Evolutionary conservation across 306 rosid genomes (phyloP).

Genomic region (Acacia crassicarpa): DNA sequence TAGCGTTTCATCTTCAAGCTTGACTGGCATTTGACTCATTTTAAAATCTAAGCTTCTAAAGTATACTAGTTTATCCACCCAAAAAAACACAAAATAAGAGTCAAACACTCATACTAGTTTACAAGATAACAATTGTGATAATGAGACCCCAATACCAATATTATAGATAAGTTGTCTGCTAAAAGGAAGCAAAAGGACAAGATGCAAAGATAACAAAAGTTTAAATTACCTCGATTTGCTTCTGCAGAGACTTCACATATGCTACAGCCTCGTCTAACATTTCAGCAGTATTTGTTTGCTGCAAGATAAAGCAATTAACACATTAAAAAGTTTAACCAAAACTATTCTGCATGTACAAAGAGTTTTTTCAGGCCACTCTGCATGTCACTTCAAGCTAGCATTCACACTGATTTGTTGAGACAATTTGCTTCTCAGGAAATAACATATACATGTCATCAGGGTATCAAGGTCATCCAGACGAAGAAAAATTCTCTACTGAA

Average conservation of each 20-base stretch:
- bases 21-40: not conserved
- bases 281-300: constrained; percentile 97
- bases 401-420: not conserved
- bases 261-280: constrained; percentile 93
- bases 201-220: not conserved
- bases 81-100: not conserved
- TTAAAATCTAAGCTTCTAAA: not conserved
- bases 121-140: not conserved
- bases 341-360: not conserved
- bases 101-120: not conserved
- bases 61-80: not conserved
- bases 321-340: not conserved
- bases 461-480: not conserved
- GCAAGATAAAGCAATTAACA: constrained; percentile 36
- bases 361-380: not conserved
- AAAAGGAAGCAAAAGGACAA: not conserved
- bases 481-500: not conserved
- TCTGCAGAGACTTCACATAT: constrained; percentile 83
- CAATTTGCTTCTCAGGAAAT: not conserved
- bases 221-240: constrained; percentile 75
- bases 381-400: not conserved
- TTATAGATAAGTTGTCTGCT: not conserved
- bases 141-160: not conserved
- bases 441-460: not conserved
- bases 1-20: not conserved